Evolutionary conservation across 164 flowering plant genomes (phyloP).

Genomic region (Umbellularia californica): DNA sequence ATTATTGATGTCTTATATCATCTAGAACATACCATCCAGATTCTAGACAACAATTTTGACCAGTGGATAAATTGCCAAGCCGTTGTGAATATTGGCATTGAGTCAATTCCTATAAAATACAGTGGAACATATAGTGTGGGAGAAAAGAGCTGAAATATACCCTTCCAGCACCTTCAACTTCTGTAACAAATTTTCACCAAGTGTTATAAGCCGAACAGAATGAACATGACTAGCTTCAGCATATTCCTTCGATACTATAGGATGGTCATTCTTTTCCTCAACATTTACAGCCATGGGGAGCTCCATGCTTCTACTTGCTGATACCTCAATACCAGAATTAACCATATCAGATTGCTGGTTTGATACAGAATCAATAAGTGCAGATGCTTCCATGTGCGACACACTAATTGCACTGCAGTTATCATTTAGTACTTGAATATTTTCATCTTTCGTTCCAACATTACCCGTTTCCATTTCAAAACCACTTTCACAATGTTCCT

Average conservation of each 20-base stretch:
- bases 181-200: slow-evolving; percentile 53
- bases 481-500: slow-evolving; percentile 17
- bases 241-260: slow-evolving; percentile 11
- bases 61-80: not conserved
- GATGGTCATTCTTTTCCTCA: slow-evolving; percentile 5
- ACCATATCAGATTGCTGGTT: slow-evolving; percentile 7
- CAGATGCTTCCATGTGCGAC: not conserved
- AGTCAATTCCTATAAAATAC: not conserved
- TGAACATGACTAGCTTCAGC: slow-evolving; percentile 21
- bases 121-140: not conserved
- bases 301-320: slow-evolving; percentile 6
- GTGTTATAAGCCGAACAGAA: slow-evolving; percentile 38
- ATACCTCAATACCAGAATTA: slow-evolving; percentile 8
- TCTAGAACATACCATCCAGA: not conserved
- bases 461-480: slow-evolving; percentile 12
- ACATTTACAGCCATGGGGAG: not conserved
- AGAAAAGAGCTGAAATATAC: slow-evolving; percentile 27
- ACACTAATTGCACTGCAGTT: slow-evolving; percentile 1
- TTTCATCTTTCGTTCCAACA: slow-evolving; percentile 19
- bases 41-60: not conserved
- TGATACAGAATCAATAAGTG: not conserved
- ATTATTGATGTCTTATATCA: not conserved
- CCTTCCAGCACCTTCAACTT: slow-evolving; percentile 49
- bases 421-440: slow-evolving; percentile 1
- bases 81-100: not conserved